These are phyloP conservation scores for Danielozyma ontarioensis DNA, from an alignment of 805 yeast species.

Conservation along the genomic window DNA sequence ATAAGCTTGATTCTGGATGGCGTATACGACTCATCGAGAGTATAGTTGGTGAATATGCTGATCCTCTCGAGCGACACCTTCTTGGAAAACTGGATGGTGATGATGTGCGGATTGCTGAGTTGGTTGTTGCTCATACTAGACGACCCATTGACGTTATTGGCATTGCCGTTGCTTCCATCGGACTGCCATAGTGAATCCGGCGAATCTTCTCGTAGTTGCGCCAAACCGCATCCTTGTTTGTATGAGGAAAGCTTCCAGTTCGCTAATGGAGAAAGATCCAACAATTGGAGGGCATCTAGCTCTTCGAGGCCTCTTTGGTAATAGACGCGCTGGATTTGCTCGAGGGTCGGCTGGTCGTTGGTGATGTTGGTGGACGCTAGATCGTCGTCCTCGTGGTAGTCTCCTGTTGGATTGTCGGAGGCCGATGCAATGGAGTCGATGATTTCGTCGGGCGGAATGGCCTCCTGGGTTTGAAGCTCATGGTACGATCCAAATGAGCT, in stretches of 20 bases:
- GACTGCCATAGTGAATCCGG: slow-evolving; percentile 87
- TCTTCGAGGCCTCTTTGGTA: slow-evolving; percentile 46
- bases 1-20: slow-evolving; percentile 63
- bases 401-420: slow-evolving; percentile 4
- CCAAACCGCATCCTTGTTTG: slow-evolving; percentile 69
- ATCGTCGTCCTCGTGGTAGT: slow-evolving; percentile 9
- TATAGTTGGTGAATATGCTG: slow-evolving; percentile 65
- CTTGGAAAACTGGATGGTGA: slow-evolving; percentile 77
- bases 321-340: slow-evolving; percentile 36
- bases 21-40: slow-evolving; percentile 86
- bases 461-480: slow-evolving; percentile 21
- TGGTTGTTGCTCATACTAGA: slow-evolving; percentile 25
- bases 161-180: slow-evolving; percentile 57
- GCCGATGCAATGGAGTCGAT: slow-evolving; percentile 21
- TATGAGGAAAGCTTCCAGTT: slow-evolving; percentile 77
- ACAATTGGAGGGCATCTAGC: slow-evolving; percentile 52
- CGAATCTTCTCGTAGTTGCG: slow-evolving; percentile 67
- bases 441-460: slow-evolving; percentile 24
- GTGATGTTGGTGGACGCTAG: slow-evolving; percentile 6
- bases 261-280: slow-evolving; percentile 77
- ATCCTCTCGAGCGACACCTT: slow-evolving; percentile 64
- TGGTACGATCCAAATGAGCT: slow-evolving; percentile 7
- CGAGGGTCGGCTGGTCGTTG: slow-evolving; percentile 31
- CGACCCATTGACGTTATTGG: slow-evolving; percentile 13
- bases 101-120: slow-evolving; percentile 68